Evolutionary conservation across 345 rosid genomes (phyloP), one percentile per base, ranked within the genome.

Genomic region (Leavenworthia alabamica): DNA sequence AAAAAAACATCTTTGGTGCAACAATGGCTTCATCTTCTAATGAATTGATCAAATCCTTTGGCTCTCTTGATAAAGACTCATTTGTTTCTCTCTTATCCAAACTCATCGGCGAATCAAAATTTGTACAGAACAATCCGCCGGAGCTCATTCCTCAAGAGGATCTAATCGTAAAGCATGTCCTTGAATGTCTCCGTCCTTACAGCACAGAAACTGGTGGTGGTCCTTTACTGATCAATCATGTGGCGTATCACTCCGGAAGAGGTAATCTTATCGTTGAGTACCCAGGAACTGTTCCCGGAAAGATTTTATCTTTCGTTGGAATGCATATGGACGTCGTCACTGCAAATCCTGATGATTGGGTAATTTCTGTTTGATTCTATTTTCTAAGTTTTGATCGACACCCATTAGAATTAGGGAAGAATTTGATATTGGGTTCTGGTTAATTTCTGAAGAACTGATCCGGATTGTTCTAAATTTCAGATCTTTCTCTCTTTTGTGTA

Each of bases 251-350:
- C 37, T 81, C 83, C 4, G 78, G 85, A 6, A 80, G 99, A 70
- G 97, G 99, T 46, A 90, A 94, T 64, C 78, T 94, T 67, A 88
- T 94, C 69, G 97, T 90, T 27, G 97, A 94, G 79, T 94, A 88
- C 71, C 99, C 96, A 41, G 99, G 99, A 16, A 78, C 94, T n/a
- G 68, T 78, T 19, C 88, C 83, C 3, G 97, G 90, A 37, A 90
- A 88, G 78, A 73, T 94, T 74, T 17, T 94, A 32, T 94, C 99
- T 47, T 93, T 94, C 66, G 99, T 94, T 39, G 99, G 99, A 17
- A 90, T 90, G 99, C 99, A 94, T 64, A 90, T 86, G 99, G 99
- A 94, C 73, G 97, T 94, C 24, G 99, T 94, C 83, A 88, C 99
- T 36, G 97, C 97, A 0, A 74, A 94, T 77, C 93, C 96, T 6